phyloP scores from a whole-genome alignment of 1,284 basidiomycete species.

The Trichosporon sp. region DNA sequence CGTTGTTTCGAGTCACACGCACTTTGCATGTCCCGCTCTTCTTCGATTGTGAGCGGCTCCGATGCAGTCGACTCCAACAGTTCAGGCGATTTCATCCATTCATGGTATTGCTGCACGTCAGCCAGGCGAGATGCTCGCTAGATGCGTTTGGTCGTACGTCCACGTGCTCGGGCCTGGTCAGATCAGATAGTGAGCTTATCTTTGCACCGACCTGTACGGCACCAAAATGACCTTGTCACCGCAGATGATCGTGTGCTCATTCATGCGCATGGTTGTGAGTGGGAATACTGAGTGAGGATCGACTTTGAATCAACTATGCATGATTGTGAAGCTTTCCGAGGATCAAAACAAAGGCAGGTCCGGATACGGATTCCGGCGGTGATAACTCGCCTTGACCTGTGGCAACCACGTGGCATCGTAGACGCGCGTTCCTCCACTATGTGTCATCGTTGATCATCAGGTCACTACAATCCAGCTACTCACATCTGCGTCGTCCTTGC shows the following conservation, averaged over 20 bases:
- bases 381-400: not conserved
- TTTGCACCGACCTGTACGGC: constrained; percentile 58
- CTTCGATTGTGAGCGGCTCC: constrained; percentile 71
- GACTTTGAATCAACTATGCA: not conserved
- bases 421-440: constrained; percentile 2
- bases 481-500: not conserved
- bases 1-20: constrained; percentile 35
- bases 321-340: not conserved
- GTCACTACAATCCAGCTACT: not conserved
- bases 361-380: not conserved
- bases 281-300: not conserved
- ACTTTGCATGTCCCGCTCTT: constrained; percentile 93
- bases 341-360: not conserved
- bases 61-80: constrained; percentile 77
- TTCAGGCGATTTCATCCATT: constrained; percentile 80
- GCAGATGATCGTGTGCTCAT: constrained; percentile 59
- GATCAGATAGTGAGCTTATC: constrained; percentile 1
- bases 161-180: constrained; percentile 57
- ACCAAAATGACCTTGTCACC: constrained; percentile 63
- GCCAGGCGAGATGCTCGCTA: not conserved
- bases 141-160: constrained; percentile 49
- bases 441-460: not conserved
- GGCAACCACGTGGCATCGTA: not conserved
- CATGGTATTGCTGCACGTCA: constrained; percentile 67
- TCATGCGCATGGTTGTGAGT: constrained; percentile 58